These are phyloP conservation scores for Fraxinus cuspidata DNA, from an alignment of 257 asterid genomes.

Conservation along the genomic window DNA sequence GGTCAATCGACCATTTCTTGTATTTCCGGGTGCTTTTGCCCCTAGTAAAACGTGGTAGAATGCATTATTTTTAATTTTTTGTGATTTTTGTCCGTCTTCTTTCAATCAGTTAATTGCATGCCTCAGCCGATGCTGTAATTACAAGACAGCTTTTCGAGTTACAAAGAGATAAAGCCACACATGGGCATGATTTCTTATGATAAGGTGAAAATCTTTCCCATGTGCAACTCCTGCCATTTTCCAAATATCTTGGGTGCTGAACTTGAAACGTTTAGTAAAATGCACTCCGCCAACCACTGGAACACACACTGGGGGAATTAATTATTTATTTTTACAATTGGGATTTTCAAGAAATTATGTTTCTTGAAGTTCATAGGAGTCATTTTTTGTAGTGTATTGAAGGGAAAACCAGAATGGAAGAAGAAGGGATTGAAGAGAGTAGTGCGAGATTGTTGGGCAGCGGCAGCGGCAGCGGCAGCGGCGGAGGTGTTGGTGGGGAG, in stretches of 20 bases:
- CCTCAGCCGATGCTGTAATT: no score
- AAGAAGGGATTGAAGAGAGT: constrained; percentile 65
- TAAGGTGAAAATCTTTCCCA: background rate
- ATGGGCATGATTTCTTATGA: background rate
- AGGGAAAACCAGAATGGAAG: constrained; percentile 39
- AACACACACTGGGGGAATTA: background rate
- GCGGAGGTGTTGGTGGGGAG: constrained; percentile 30
- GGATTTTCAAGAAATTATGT: background rate
- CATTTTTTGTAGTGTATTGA: constrained; percentile 3
- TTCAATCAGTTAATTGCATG: no score
- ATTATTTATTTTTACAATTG: background rate
- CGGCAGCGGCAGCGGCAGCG: constrained; percentile 33
- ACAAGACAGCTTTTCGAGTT: no score
- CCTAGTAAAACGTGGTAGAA: no score
- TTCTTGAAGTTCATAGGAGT: background rate
- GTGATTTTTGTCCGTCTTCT: no score
- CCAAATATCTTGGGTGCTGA: background rate
- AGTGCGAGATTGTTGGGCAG: constrained; percentile 56
- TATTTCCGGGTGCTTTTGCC: no score
- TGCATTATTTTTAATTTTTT: no score
- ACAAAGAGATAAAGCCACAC: background rate
- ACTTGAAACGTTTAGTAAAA: background rate
- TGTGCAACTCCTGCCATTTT: background rate
- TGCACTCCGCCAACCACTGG: background rate
- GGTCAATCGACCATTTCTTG: no score